Conservation (phyloP, 495 filamentous ascomycete species). For the Aspergillus kassunensis region DNA sequence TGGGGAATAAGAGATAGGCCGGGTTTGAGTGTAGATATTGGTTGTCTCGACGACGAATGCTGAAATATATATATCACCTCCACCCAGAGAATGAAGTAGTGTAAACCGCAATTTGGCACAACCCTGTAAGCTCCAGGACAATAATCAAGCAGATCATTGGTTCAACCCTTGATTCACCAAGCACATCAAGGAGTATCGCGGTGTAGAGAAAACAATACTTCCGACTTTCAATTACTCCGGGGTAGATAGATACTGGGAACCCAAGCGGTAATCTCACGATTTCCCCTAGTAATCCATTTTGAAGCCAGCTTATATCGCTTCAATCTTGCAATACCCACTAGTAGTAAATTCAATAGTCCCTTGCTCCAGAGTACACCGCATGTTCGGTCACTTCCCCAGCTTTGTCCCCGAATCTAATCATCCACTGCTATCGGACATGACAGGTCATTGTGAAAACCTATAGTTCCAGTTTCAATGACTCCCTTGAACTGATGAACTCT, state of each 20-base stretch:
- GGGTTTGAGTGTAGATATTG: background rate
- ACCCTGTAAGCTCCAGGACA: background rate
- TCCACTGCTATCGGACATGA: slow-evolving; percentile 5
- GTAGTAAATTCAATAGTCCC: background rate
- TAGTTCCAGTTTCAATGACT: background rate
- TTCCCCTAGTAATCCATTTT: too few relatives aligned
- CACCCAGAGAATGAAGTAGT: background rate
- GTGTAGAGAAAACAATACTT: too few relatives aligned
- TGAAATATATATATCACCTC: background rate
- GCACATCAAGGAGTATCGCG: too few relatives aligned
- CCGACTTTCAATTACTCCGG: too few relatives aligned
- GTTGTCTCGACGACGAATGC: slow-evolving; percentile 4
- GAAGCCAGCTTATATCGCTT: too few relatives aligned
- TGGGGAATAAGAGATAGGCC: background rate
- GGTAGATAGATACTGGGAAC: too few relatives aligned
- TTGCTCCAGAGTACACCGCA: slow-evolving; percentile 3
- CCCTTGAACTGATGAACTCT: background rate
- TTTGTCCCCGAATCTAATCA: slow-evolving; percentile 8
- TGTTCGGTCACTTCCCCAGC: slow-evolving; percentile 3
- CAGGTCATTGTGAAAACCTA: background rate
- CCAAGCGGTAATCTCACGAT: too few relatives aligned
- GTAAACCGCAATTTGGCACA: background rate
- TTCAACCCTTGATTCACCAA: slow-evolving; percentile 7
- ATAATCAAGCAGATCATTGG: background rate
- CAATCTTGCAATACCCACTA: background rate